Conservation (phyloP, 2,329 filamentous ascomycete genomes). For the Triangularia verruculosa region DNA sequence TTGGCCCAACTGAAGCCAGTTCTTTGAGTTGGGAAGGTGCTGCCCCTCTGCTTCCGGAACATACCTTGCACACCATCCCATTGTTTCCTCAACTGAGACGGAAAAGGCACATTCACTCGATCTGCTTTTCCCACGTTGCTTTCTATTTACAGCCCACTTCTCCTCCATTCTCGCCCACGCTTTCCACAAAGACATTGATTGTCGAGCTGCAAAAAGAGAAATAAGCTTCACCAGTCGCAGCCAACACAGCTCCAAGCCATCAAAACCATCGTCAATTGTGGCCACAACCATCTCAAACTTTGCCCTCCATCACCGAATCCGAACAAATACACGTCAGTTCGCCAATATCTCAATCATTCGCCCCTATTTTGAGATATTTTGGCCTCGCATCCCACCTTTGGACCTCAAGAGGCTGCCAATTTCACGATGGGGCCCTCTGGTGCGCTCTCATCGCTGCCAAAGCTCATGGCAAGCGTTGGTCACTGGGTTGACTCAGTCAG, state of each 20-base stretch:
- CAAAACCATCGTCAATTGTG: not conserved
- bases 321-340: not conserved
- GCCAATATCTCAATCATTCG: not conserved
- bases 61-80: not conserved
- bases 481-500: not conserved
- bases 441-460: not conserved
- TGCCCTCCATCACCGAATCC: not conserved
- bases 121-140: not conserved
- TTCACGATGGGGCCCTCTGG: not conserved
- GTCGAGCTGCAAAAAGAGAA: not conserved
- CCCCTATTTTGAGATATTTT: not conserved
- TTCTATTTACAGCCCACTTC: not conserved
- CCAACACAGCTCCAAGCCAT: not conserved
- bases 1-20: not conserved
- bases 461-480: not conserved
- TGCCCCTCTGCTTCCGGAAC: not conserved
- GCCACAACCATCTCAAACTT: not conserved
- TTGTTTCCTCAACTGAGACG: not conserved
- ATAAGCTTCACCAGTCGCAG: not conserved
- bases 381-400: too few species aligned
- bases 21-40: constrained; percentile 2
- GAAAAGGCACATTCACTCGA: not conserved
- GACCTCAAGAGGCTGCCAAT: not conserved
- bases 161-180: not conserved
- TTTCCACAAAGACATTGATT: not conserved